Evolutionary conservation across 1,284 basidiomycete species (phyloP), one percentile per base, ranked within the genome.

Genomic region (Sparassis latifolia): DNA sequence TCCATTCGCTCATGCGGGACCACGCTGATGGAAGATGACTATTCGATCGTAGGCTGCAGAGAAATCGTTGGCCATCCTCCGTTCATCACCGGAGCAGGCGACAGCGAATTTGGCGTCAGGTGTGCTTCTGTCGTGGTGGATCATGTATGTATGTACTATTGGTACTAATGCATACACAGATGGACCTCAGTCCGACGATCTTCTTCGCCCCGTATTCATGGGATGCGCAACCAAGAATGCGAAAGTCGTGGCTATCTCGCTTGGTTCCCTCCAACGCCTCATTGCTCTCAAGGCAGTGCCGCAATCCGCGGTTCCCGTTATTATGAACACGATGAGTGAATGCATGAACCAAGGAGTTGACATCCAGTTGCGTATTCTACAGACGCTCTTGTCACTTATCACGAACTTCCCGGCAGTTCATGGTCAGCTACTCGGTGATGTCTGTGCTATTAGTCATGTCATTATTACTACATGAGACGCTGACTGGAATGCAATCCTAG

Each of bases 271-370:
- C 35, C 95, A 98, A 66, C 82, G 97, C 37, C 78, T 98, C 52
- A 92, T 98, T 48, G 78, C 88, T 1, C 79, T 96, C 55, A 85
- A 86, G 63, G 91, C 90, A 10, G 89, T 97, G 1, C 89, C 92
- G 0, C 79, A 86, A 67, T 81, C 80, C 1, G 81, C 84, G 0
- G 84, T 95, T 0, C 84, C 89, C 0, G 69, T 82, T 39, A 89
- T 97, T 48, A 79, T 97, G 54, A 79, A 70, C 41, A 94, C 88
- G 0, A 86, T 97, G 77, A 80, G 75, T 49, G 84, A 89, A 57
- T 90, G 91, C n/a, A 82, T 94, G 69, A 87, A 82, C 35, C 90
- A 95, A 66, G 94, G 92, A 3, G 92, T 97, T 35, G 94, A 97
- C 63, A 96, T 97, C 41, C 94, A 97, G 65, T 79, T 97, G 42